Evolutionary conservation across 352 stramenopile species (phyloP), one percentile per base, ranked within the genome.

Genomic region (Globisporangium irregulare): DNA sequence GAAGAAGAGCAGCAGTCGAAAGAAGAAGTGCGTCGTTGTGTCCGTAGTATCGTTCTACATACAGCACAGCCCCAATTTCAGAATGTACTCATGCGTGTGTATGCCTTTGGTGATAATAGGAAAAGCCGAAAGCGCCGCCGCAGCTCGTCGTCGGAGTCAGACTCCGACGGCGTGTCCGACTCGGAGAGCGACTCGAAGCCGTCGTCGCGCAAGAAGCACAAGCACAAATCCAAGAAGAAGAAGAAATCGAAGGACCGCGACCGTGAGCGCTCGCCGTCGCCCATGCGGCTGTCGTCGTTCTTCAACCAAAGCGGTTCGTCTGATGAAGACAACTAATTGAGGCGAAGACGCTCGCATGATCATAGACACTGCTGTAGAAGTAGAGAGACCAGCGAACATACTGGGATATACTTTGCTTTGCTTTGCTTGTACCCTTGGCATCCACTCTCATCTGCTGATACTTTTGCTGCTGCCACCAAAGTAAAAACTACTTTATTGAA

Each of bases 241-340:
- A 83, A 92, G 64, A 87, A 86, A 62, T 88, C 90, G 61, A 84
- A 78, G 24, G 55, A 63, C 36, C 68, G 68, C 29, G 76, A 84
- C 27, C 27, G 27, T 32, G 27, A 32, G 51, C 71, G 60, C 41
- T 93, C 77, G 41, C 73, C 77, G 34, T 93, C 84, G 53, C 82
- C 87, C 34, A 74, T 93, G 70, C 82, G 89, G 32, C 80, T 98
- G 25, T 97, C 89, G 9, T 94, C 91, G n/a, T 98, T 98, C 71
- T 93, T 98, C 64, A 80, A 93, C 46, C 76, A 90, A 41, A 76
- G 76, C 8, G 66, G 27, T 0, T 71, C 66, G 48, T 66, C 59
- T 15, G 66, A 71, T 24, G 66, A 71, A 15, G 58, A 55, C 22
- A 61, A 61, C 12, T 61, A 32, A 0, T 32, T 32, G 29, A 61